phyloP scores from a whole-genome alignment of 163 green algal genomes.

The Chlorella variabilis region DNA sequence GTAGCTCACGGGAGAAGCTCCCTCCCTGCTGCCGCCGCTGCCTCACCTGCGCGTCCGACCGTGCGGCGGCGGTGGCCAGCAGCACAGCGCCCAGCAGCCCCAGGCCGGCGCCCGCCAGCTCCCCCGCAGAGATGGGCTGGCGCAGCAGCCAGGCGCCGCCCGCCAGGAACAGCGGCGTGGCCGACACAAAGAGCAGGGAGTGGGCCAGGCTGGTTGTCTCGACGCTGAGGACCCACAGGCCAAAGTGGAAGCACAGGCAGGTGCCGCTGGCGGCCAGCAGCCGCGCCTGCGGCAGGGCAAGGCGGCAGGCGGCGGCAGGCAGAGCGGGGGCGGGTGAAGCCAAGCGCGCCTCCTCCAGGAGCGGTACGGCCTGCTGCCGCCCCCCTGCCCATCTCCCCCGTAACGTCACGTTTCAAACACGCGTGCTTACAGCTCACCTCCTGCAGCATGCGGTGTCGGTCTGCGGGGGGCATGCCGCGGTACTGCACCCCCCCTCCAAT shows the following conservation, averaged over 20 bases:
- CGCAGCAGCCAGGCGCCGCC: conserved; percentile 51
- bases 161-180: conserved; percentile 76
- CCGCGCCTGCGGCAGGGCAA: not conserved
- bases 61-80: conserved; percentile 42
- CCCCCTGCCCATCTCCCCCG: too few relatives aligned
- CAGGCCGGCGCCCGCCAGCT: conserved; percentile 61
- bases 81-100: conserved; percentile 56
- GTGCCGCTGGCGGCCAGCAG: conserved; percentile 59
- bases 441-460: conserved; percentile 16
- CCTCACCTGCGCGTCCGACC: conserved; percentile 8
- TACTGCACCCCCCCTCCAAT: conserved; percentile 49
- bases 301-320: not conserved
- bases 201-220: conserved; percentile 78
- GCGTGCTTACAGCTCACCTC: not conserved
- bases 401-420: too few relatives aligned
- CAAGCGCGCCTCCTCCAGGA: too few relatives aligned
- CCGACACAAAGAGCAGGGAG: conserved; percentile 74
- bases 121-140: conserved; percentile 65
- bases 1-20: too few relatives aligned
- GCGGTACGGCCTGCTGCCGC: too few relatives aligned
- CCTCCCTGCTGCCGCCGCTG: conserved; percentile 9
- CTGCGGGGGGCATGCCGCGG: conserved; percentile 41
- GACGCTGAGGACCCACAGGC: conserved; percentile 69
- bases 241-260: conserved; percentile 78
- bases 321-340: too few relatives aligned